Conservation (phyloP, 257 asterid genomes). For the Penstemon newberryi region DNA sequence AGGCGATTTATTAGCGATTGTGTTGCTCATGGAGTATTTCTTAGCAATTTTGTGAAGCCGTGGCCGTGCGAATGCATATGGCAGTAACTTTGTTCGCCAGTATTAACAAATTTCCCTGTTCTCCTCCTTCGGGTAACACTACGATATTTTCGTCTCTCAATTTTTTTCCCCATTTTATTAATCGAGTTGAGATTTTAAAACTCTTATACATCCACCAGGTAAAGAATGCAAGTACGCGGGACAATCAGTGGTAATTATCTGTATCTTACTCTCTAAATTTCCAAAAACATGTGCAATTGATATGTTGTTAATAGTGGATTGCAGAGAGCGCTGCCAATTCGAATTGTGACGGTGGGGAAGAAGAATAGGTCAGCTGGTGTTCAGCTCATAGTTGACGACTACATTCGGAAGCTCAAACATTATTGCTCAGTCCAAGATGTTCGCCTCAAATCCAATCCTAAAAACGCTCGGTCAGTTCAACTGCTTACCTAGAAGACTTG, state of each 20-base stretch:
- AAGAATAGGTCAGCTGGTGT: conserved; percentile 67
- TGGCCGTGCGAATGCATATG: conserved; percentile 19
- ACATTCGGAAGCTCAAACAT: conserved; percentile 59
- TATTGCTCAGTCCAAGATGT: conserved; percentile 75
- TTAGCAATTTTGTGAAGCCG: no score
- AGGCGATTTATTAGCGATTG: no score
- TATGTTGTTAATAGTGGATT: conserved; percentile 1
- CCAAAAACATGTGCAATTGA: neutral
- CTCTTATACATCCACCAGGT: conserved; percentile 31
- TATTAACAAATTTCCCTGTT: conserved; percentile 26
- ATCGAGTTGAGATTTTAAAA: conserved; percentile 2
- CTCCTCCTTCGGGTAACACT: conserved; percentile 35
- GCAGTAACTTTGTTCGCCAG: conserved; percentile 33
- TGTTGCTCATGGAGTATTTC: no score
- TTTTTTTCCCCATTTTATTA: neutral
- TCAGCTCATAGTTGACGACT: conserved; percentile 71
- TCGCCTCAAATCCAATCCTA: conserved; percentile 78
- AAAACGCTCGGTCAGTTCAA: conserved; percentile 63
- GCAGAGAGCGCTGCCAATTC: conserved; percentile 76
- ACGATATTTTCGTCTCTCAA: neutral
- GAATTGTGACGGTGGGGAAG: conserved; percentile 81
- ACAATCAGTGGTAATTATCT: conserved; percentile 48
- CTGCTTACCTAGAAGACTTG: neutral
- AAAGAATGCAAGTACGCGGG: conserved; percentile 45
- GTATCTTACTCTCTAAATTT: neutral